phyloP scores from a whole-genome alignment of 495 filamentous ascomycete species.

The Penicillium soppii region DNA sequence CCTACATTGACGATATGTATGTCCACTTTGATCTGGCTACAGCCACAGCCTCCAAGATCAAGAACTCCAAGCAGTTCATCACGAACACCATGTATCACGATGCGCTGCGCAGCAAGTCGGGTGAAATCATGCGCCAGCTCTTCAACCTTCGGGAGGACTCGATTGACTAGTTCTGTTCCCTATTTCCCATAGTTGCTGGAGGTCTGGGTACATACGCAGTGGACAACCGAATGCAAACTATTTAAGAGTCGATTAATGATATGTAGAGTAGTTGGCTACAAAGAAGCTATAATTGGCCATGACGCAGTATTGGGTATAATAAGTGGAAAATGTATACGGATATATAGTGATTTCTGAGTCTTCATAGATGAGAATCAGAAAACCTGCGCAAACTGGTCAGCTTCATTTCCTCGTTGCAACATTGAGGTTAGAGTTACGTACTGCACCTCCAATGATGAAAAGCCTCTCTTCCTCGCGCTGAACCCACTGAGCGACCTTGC shows the following conservation, averaged over 20 bases:
- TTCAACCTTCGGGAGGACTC: conserved; percentile 72
- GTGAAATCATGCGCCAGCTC: conserved; percentile 69
- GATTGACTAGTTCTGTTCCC: conserved; percentile 58
- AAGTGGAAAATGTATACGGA: conserved; percentile 4
- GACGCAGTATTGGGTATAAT: conserved; percentile 10
- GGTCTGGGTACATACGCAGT: too few relatives aligned
- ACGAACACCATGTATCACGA: conserved; percentile 89
- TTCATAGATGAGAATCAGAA: conserved; percentile 13
- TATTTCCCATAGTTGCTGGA: too few relatives aligned
- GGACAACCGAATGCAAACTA: too few relatives aligned
- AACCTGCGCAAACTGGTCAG: conserved; percentile 18
- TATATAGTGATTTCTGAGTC: background rate
- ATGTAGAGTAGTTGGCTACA: too few relatives aligned
- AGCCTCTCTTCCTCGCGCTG: conserved; percentile 86
- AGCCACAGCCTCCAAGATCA: conserved; percentile 73
- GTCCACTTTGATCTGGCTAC: conserved; percentile 73
- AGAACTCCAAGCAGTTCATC: conserved; percentile 73
- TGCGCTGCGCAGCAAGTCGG: conserved; percentile 66
- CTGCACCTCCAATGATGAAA: conserved; percentile 93
- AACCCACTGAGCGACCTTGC: conserved; percentile 84
- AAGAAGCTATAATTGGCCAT: too few relatives aligned
- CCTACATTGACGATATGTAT: conserved; percentile 93
- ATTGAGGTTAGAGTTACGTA: conserved; percentile 33
- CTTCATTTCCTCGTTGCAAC: background rate
- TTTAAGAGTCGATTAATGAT: too few relatives aligned